Evolutionary conservation across 176 grass and related monocot species (phyloP).

Genomic region (Zea mays): Zm-B73-REFERENCE-NAM-5.0 NC_050104.1:120615001-120615500

Average conservation of each 20-base stretch:
- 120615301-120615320: slow-evolving; percentile 15
- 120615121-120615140: slow-evolving; percentile 68
- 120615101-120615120: slow-evolving; percentile 50
- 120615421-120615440: too few species aligned
- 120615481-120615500: too few species aligned
- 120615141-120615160: slow-evolving; percentile 64
- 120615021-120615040: slow-evolving; percentile 27
- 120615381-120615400: too few species aligned
- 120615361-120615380: too few species aligned
- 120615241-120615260: slow-evolving; percentile 48
- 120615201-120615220: slow-evolving; percentile 64
- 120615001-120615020: slow-evolving; percentile 61
- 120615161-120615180: slow-evolving; percentile 58
- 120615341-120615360: too few species aligned
- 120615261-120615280: neutral
- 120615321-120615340: too few species aligned
- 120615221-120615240: slow-evolving; percentile 73
- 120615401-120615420: too few species aligned
- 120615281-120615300: neutral
- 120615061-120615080: slow-evolving; percentile 19
- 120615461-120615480: too few species aligned
- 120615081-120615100: slow-evolving; percentile 4
- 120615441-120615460: too few species aligned
- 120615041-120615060: slow-evolving; percentile 23
- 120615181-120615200: slow-evolving; percentile 9